Conservation (phyloP, 2,329 filamentous ascomycete species). For the Colletotrichum brevisporum region DNA sequence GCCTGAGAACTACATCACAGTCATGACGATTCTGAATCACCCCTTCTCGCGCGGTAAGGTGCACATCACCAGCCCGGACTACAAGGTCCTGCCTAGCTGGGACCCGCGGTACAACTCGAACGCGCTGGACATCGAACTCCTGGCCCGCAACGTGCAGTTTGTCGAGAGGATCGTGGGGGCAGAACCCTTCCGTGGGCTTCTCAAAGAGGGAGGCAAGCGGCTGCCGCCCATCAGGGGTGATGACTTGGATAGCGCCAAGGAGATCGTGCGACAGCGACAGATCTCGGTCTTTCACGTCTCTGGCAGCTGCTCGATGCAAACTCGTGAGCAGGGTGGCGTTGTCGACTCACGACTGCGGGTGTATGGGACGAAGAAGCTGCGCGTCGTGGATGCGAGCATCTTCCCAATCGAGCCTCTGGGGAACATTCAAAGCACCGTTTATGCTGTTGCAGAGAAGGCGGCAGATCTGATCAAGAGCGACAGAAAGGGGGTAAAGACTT, state of each 20-base stretch:
- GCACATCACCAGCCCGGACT: constrained; percentile 65
- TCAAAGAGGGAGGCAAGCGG: constrained; percentile 56
- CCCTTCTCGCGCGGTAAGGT: constrained; percentile 72
- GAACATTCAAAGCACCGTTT: constrained; percentile 50
- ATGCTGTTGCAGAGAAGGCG: constrained; percentile 56
- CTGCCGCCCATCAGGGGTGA: constrained; percentile 50
- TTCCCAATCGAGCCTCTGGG: constrained; percentile 58
- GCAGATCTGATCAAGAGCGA: constrained; percentile 51
- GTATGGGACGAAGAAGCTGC: constrained; percentile 58
- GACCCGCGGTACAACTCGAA: constrained; percentile 70
- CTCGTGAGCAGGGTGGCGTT: constrained; percentile 54
- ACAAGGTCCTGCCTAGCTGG: constrained; percentile 61
- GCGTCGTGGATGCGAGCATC: constrained; percentile 61
- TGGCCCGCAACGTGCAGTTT: constrained; percentile 60
- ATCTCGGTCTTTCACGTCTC: constrained; percentile 61
- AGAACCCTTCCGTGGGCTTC: constrained; percentile 56
- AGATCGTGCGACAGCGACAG: constrained; percentile 51
- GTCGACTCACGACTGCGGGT: constrained; percentile 59
- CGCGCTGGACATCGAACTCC: constrained; percentile 69
- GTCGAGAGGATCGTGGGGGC: constrained; percentile 55
- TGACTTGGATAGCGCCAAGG: constrained; percentile 51
- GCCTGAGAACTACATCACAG: constrained; percentile 66
- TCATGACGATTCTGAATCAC: constrained; percentile 72
- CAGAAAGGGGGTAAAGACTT: not conserved
- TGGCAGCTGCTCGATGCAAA: constrained; percentile 65